Conservation (phyloP, 257 asterid genomes). For the Linderniella brevidens region DNA sequence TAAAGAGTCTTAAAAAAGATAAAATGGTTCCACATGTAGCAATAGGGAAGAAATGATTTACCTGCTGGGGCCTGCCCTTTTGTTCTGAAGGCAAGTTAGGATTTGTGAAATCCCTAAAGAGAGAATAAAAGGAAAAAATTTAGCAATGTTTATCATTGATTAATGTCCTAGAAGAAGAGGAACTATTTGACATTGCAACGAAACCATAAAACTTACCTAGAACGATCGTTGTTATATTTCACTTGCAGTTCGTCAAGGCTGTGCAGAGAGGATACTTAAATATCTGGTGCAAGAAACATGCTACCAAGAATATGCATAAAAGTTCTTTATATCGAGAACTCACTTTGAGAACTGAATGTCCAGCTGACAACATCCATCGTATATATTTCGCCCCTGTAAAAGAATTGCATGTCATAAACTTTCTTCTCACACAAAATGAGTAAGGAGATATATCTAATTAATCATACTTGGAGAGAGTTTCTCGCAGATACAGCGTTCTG, state of each 20-base stretch:
- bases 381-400: constrained; percentile 81
- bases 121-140: constrained; percentile 16
- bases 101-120: constrained; percentile 81
- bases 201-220: constrained; percentile 41
- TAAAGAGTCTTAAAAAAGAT: constrained; percentile 4
- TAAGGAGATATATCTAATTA: no score
- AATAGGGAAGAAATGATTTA: constrained; percentile 26
- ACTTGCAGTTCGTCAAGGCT: constrained; percentile 98
- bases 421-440: background rate
- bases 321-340: constrained; percentile 7
- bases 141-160: constrained; percentile 10
- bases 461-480: constrained; percentile 68
- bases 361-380: constrained; percentile 97
- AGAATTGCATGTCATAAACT: constrained; percentile 11
- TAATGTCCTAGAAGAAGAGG: constrained; percentile 8
- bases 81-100: constrained; percentile 92
- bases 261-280: constrained; percentile 2
- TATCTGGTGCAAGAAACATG: no score
- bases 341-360: constrained; percentile 98
- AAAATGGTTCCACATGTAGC: constrained; percentile 6
- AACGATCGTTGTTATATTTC: constrained; percentile 84
- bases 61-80: constrained; percentile 85
- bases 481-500: constrained; percentile 76
- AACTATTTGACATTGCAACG: background rate
- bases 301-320: no score